Base-by-base conservation (phyloP, 345 rosid genomes). In the Euphorbia pulcherrima region DNA sequence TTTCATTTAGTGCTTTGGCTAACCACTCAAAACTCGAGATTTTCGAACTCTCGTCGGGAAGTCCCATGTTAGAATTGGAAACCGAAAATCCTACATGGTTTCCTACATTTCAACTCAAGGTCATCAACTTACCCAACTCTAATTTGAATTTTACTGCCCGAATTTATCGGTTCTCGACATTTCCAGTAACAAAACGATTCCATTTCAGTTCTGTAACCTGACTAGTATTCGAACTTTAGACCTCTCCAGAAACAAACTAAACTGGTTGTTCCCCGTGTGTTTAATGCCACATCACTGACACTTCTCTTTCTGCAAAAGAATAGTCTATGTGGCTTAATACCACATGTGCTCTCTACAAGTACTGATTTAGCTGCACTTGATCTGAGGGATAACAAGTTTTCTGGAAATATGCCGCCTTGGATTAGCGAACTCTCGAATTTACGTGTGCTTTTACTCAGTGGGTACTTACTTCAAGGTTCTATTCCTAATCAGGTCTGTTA, bases 11-110 rank as follows among this genome's bases (percentile, higher is more conserved):
- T 60, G 41, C 28, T 60, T 60, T 60, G 64, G 47, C 64, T n/a
- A 60, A 60, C 64, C 64, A 60, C 64, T 30, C 46, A 60, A 33
- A 33, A n/a, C 64, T 60, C 37, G 64, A 60, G 41, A 60, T 60
- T 6, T 60, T 60, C 21, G 23, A 37, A 24, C 64, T 60, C 17
- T 60, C 64, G 21, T 60, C 64, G 8, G 64, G 64, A 37, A 20
- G 47, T 60, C 12, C 14, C 20, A 35, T 35, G 46, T 37, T 60
- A 60, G 64, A 60, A 60, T 35, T 60, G 46, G 64, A 35, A 35
- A 60, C 64, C 35, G 64, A 60, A 60, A 60, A 9, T 37, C 64
- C 46, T 60, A 1, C 23, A 6, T 60, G 64, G 64, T n/a, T 20
- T 11, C 64, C 64, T 8, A n/a, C 46, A 60, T 60, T 60, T 60